Evolutionary conservation across 164 flowering plant genomes (phyloP), one percentile per base, ranked within the genome.

Genomic region (Litsea cubeba): DNA sequence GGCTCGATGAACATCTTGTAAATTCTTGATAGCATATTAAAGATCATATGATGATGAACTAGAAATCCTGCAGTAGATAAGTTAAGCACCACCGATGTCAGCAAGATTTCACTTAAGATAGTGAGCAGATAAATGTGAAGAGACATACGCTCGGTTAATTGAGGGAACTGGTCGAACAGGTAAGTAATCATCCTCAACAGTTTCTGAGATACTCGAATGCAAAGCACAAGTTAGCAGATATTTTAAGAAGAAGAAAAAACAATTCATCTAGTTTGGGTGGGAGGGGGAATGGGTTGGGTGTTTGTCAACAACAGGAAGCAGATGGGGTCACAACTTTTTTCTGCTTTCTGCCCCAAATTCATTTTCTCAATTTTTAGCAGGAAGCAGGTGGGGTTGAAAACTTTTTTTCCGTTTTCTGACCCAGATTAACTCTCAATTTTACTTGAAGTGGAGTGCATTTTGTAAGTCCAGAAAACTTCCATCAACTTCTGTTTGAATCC

Each of bases 101-200:
- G 20, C n/a, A 17, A 3, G 49, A 17, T 28, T 18, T 18, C 4
- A 17, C 49, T 17, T 62, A 40, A 28, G 50, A 35, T 12, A 26
- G 8, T 60, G 12, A 62, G 26, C 12, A 30, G 70, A 62, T 60
- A 63, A 40, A 63, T 40, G 62, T 51, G 58, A 25, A 24, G 49
- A 7, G 23, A 69, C 81, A 8, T 81, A 86, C 89, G 83, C 73
- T 82, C 87, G 15, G 93, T 74, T 17, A 79, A 78, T 7, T 51
- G 65, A 58, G 93, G 91, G 78, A 80, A 88, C 2, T 73, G 83
- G 68, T 89, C 88, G 49, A 84, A 88, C 18, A 86, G 11, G 68
- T 77, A 67, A 35, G 78, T 81, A 73, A 86, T 72, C 20, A 75
- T 74, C 83, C 84, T 84, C 75, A 89, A 72, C 35, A 84, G 60